These are phyloP conservation scores for Rhodamnia argentea DNA, from an alignment of 345 rosid species.

Conservation along the genomic window DNA sequence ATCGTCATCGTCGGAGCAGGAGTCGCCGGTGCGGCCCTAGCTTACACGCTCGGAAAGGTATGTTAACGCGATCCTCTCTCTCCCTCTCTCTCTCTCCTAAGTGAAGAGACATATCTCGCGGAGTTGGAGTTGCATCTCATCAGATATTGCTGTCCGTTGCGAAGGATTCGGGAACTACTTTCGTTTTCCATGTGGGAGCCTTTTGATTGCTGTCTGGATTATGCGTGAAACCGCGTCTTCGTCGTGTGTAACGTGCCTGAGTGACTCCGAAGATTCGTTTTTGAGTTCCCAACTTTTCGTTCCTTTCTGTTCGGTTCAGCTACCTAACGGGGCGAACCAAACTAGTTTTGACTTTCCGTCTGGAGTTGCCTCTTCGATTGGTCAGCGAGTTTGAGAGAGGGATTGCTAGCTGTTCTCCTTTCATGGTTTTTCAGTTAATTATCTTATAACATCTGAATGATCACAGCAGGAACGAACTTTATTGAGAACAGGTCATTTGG, in stretches of 20 bases:
- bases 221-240: neutral
- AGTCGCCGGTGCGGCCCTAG: constrained; percentile 55
- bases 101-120: neutral
- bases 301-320: neutral
- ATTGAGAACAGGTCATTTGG: neutral
- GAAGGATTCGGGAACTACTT: neutral
- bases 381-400: neutral
- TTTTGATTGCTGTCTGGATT: neutral
- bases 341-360: neutral
- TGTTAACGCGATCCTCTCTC: neutral
- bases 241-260: neutral
- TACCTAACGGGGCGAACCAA: neutral
- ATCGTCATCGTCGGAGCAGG: constrained; percentile 36
- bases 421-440: neutral
- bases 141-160: neutral
- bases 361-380: neutral
- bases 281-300: neutral
- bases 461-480: neutral
- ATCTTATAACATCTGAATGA: neutral
- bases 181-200: neutral
- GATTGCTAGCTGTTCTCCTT: neutral
- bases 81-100: neutral
- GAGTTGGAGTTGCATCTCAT: neutral
- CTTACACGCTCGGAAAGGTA: constrained; percentile 43
- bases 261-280: neutral